These are phyloP conservation scores for Amauroascus verrucosus DNA, from an alignment of 2,329 filamentous ascomycete genomes.

Conservation along the genomic window DNA sequence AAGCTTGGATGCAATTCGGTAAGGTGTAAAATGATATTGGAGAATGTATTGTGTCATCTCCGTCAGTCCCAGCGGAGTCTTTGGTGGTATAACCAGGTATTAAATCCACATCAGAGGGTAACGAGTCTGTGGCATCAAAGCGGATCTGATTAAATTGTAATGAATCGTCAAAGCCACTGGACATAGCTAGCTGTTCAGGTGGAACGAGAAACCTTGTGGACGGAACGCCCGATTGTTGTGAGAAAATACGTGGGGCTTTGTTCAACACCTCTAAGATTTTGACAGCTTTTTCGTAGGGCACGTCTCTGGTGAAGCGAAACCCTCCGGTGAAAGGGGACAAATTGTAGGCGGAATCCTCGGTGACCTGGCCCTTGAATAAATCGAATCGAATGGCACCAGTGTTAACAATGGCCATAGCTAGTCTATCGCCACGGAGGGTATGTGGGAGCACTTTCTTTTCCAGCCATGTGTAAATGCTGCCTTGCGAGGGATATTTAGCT, in stretches of 20 bases:
- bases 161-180: conserved; percentile 15
- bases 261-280: conserved; percentile 55
- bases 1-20: conserved; percentile 75
- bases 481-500: conserved; percentile 58
- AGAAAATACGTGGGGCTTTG: conserved; percentile 44
- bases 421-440: conserved; percentile 49
- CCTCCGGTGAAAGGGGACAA: conserved; percentile 79
- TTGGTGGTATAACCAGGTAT: conserved; percentile 75
- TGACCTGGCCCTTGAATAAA: conserved; percentile 86
- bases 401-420: conserved; percentile 64
- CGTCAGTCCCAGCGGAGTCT: conserved; percentile 72
- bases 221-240: conserved; percentile 16
- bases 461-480: conserved; percentile 76
- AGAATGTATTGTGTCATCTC: conserved; percentile 80
- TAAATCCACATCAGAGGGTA: conserved; percentile 26
- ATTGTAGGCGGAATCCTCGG: conserved; percentile 73
- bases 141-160: conserved; percentile 2
- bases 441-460: conserved; percentile 63
- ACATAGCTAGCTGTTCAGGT: conserved; percentile 35
- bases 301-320: conserved; percentile 65
- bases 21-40: conserved; percentile 63
- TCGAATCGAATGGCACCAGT: conserved; percentile 91
- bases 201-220: conserved; percentile 31
- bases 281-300: conserved; percentile 66
- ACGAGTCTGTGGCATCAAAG: conserved; percentile 10